Percentiles rank a stretch among this genome's conserved stretches.
Evolutionary conservation across 2,329 filamentous ascomycete genomes (phyloP).

Genomic region (Sporothrix inflata): DNA sequence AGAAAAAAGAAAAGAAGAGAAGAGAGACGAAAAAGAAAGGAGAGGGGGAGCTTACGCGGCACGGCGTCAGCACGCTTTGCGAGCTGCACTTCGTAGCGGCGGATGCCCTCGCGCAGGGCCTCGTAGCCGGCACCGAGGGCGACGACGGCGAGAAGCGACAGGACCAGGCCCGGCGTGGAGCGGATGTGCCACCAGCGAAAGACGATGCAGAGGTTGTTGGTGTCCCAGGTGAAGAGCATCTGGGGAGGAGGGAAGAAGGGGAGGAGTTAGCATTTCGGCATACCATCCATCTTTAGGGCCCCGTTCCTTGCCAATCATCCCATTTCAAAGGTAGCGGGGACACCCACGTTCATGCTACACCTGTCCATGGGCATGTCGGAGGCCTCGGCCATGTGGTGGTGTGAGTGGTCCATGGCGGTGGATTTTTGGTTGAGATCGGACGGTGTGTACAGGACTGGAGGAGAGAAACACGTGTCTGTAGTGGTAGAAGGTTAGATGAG

Average conservation of each 20-base stretch:
- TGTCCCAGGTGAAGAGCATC: slow-evolving; percentile 99
- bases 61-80: slow-evolving; percentile 52
- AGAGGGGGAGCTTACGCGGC: slow-evolving; percentile 52
- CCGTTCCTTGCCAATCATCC: background rate
- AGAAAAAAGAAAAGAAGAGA: slow-evolving; percentile 18
- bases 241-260: slow-evolving; percentile 43
- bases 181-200: slow-evolving; percentile 89
- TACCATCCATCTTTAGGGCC: background rate
- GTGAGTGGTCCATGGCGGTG: slow-evolving; percentile 48
- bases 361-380: slow-evolving; percentile 61
- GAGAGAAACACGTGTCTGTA: background rate
- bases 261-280: background rate
- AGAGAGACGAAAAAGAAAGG: background rate
- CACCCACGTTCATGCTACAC: slow-evolving; percentile 88
- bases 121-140: slow-evolving; percentile 91
- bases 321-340: too few relatives aligned
- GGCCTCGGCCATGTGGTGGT: slow-evolving; percentile 58
- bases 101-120: slow-evolving; percentile 74
- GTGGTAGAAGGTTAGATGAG: background rate
- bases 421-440: background rate
- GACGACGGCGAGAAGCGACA: slow-evolving; percentile 82
- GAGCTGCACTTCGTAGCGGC: slow-evolving; percentile 71
- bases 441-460: background rate
- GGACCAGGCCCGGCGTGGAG: slow-evolving; percentile 71
- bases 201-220: slow-evolving; percentile 91